A percentile compares a stretch with the other conserved stretches of the same genome.
These are phyloP conservation scores for Apiotrichum laibachii DNA, from an alignment of 1,284 basidiomycete genomes.

Conservation along the genomic window DNA sequence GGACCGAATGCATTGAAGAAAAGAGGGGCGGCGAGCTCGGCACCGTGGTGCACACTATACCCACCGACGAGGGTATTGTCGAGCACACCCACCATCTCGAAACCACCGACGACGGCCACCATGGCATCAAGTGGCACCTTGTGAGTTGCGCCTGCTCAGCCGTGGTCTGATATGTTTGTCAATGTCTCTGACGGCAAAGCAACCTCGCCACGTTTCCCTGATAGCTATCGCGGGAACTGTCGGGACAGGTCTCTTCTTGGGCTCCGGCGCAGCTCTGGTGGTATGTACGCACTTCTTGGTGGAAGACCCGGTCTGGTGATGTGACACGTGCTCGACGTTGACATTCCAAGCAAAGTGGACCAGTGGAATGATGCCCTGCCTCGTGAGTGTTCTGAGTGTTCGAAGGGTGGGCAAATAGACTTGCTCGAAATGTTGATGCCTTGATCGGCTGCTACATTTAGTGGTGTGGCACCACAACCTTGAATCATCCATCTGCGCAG, in stretches of 20 bases:
- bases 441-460: slow-evolving; percentile 12
- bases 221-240: slow-evolving; percentile 14
- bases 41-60: too few species aligned
- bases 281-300: too few species aligned
- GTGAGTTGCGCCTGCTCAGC: slow-evolving; percentile 11
- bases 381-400: not conserved
- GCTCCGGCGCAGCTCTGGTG: slow-evolving; percentile 6
- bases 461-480: too few species aligned
- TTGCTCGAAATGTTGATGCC: slow-evolving; percentile 22
- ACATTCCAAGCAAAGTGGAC: not conserved
- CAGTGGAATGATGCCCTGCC: slow-evolving; percentile 31
- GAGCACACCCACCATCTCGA: not conserved
- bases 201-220: slow-evolving; percentile 1
- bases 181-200: too few species aligned
- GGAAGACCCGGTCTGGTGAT: too few species aligned
- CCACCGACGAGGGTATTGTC: too few species aligned
- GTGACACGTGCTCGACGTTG: too few species aligned
- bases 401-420: slow-evolving; percentile 4
- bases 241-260: slow-evolving; percentile 12
- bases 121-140: slow-evolving; percentile 18
- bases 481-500: too few species aligned
- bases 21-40: too few species aligned
- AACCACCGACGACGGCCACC: slow-evolving; percentile 14
- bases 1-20: too few species aligned
- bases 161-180: not conserved